phyloP scores from a whole-genome alignment of 192 early-diverging fungal genomes.

The Dimargaris xerosporica region DNA sequence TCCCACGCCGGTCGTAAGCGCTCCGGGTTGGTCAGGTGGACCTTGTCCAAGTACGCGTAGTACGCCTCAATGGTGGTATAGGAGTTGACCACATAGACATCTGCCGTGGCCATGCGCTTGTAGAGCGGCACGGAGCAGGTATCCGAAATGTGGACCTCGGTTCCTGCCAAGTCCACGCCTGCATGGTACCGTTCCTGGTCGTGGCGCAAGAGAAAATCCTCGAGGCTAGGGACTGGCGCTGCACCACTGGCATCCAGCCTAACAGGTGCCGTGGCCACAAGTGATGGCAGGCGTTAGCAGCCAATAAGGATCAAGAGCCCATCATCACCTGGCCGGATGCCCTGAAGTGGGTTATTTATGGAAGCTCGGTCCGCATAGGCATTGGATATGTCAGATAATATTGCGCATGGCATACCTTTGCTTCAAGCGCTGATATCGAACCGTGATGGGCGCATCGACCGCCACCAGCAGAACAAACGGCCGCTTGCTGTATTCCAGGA shows the following conservation, averaged over 20 bases:
- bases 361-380: no score
- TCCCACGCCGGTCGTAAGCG: constrained; percentile 87
- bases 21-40: constrained; percentile 53
- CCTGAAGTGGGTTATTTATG: no score
- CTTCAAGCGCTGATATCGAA: constrained; percentile 46
- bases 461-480: constrained; percentile 73
- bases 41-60: constrained; percentile 23
- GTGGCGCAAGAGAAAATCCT: constrained; percentile 39
- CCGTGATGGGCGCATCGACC: constrained; percentile 62
- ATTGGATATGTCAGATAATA: no score
- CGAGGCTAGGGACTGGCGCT: constrained; percentile 21
- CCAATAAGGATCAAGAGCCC: no score
- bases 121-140: constrained; percentile 13
- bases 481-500: constrained; percentile 54
- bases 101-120: constrained; percentile 29
- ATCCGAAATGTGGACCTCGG: neutral
- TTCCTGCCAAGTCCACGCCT: no score
- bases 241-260: constrained; percentile 8
- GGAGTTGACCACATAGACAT: constrained; percentile 50
- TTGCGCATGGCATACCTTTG: no score
- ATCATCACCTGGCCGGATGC: no score
- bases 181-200: no score
- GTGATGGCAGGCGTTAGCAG: no score
- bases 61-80: constrained; percentile 22
- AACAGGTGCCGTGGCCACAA: no score